Percentiles rank a stretch among this genome's conserved stretches.
phyloP scores from a whole-genome alignment of 2,329 filamentous ascomycete genomes.

The Colletotrichum sp. region DNA sequence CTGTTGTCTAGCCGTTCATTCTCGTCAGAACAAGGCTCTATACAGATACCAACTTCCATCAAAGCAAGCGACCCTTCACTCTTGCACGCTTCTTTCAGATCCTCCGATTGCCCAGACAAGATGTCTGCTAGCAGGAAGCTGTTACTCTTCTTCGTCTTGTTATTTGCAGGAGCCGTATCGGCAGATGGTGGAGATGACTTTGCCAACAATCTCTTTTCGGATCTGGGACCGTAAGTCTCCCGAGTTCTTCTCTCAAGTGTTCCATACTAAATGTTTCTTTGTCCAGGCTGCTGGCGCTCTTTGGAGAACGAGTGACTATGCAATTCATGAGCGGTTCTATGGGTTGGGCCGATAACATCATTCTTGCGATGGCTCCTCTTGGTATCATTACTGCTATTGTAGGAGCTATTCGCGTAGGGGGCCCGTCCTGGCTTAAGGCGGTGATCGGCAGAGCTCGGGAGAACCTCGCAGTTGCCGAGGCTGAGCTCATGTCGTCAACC shows the following conservation, averaged over 20 bases:
- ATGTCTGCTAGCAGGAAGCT: not conserved
- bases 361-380: slow-evolving; percentile 38
- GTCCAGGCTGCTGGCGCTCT: slow-evolving; percentile 36
- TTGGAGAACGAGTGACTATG: slow-evolving; percentile 42
- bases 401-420: slow-evolving; percentile 35
- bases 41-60: too few relatives aligned
- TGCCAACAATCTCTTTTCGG: not conserved
- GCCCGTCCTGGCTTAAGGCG: slow-evolving; percentile 32
- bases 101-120: rapidly evolving
- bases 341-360: slow-evolving; percentile 31
- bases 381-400: slow-evolving; percentile 44
- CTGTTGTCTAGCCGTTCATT: not conserved
- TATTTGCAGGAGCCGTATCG: rapidly evolving
- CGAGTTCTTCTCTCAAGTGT: too few relatives aligned
- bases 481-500: slow-evolving; percentile 45
- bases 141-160: not conserved
- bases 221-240: not conserved
- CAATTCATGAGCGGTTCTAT: slow-evolving; percentile 41
- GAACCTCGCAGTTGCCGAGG: slow-evolving; percentile 33
- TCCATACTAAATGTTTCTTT: too few relatives aligned
- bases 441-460: slow-evolving; percentile 45
- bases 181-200: not conserved
- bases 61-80: not conserved
- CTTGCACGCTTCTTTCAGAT: not conserved
- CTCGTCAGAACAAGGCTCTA: too few relatives aligned